A percentile compares a stretch with the other conserved stretches of the same genome.
These are phyloP conservation scores for Avena eriantha DNA, from an alignment of 176 grass and related monocot species.

Conservation along the genomic window DNA sequence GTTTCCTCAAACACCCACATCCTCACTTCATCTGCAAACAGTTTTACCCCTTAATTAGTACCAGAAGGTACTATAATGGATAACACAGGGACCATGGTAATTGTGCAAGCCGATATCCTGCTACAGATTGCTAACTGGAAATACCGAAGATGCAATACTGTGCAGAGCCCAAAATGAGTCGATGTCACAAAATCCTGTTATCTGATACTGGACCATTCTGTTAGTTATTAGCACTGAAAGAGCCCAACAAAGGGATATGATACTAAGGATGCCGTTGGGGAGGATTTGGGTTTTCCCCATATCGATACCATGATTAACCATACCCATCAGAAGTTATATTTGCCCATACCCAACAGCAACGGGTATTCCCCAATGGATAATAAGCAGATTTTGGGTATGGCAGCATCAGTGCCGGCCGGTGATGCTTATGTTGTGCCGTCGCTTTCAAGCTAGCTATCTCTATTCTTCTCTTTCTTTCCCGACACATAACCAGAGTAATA, in stretches of 20 bases:
- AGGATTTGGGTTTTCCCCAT: too few species aligned
- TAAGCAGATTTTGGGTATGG: too few species aligned
- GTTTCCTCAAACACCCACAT: slow-evolving; percentile 98
- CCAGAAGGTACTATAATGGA: background rate
- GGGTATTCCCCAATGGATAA: too few species aligned
- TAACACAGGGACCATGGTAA: background rate
- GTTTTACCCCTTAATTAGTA: background rate
- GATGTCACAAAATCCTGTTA: background rate
- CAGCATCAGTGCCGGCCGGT: too few species aligned
- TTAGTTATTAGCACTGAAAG: background rate
- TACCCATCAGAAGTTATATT: too few species aligned
- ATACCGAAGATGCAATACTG: background rate
- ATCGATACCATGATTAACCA: too few species aligned
- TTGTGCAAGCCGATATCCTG: background rate
- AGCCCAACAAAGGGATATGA: background rate
- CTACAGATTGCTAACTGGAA: background rate
- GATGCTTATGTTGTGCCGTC: too few species aligned
- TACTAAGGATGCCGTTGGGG: too few species aligned
- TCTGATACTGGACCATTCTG: background rate
- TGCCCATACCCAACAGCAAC: too few species aligned
- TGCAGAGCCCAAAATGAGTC: background rate
- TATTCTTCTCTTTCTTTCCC: too few species aligned
- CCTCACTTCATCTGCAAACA: slow-evolving; percentile 78
- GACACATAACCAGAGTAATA: too few species aligned
- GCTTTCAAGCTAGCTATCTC: too few species aligned